Base-by-base conservation (phyloP, 2,329 filamentous ascomycete genomes). In the Corynespora cassiicola region DNA sequence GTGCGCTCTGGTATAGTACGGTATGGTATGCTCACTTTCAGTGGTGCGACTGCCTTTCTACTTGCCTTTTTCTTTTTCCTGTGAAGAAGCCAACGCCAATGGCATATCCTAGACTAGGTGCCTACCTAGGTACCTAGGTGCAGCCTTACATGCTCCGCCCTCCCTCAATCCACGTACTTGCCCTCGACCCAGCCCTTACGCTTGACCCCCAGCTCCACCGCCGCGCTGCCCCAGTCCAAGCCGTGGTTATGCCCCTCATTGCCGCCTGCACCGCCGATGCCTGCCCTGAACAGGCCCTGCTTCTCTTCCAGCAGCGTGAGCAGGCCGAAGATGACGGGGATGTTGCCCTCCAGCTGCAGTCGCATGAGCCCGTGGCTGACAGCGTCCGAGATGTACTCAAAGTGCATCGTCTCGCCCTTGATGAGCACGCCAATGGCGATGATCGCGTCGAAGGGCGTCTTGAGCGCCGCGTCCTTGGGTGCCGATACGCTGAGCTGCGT, bases 401-500 rank as follows among this genome's bases (percentile, higher is more conserved):
- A 99, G 74, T 99, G 94, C 90, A 96, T 96, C 6, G 94, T 97
- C 73, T 95, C 88, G 68, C 94, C 94, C 77, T 99, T 99, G 75
- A 99, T 96, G 45, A 99, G 82, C 39, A 96, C 91, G 39, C 94
- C 94, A 54, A 99, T 88, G 36, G 94, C 90, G 53, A 99, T 91
- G 50, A 99, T 84, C 47, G 94, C 94, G 65, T 97, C 92, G 61
- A 97, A 97, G 14, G 90, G 82, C 32, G 39, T 76, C 73, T 41
- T 79, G 72, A 46, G 75, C n/a, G 38, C 37, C 9, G 26, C 7
- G 6, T 32, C 31, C 37, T 54, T 56, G 40, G 67, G 62, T 14
- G 70, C 59, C 3, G 72, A 60, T 12, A 50, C 20, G 31, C 19
- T 24, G 58, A 66, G 28, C 50, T 48, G 20, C 31, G 70, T 57